A percentile compares a stretch with the other conserved stretches of the same genome.
Conservation (phyloP, 306 rosid genomes). For the Hippophae tibetana region DNA sequence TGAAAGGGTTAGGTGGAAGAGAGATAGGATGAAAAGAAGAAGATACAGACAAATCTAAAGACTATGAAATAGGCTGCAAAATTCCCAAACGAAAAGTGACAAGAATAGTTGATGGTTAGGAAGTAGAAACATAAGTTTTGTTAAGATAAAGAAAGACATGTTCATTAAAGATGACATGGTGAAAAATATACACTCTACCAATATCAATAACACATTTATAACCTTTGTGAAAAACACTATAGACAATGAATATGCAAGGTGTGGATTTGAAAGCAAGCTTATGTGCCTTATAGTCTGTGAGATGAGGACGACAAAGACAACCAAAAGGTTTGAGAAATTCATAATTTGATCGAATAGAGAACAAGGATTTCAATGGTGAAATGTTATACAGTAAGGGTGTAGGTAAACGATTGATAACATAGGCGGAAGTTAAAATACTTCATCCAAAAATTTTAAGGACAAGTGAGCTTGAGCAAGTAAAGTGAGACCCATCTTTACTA, state of each 20-base stretch:
- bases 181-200: neutral
- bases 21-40: neutral
- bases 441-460: neutral
- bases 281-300: neutral
- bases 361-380: neutral
- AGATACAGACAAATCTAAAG: neutral
- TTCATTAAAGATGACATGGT: neutral
- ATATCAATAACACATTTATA: neutral
- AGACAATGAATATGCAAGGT: neutral
- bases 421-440: neutral
- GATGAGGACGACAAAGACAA: neutral
- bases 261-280: neutral
- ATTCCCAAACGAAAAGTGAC: neutral
- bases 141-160: neutral
- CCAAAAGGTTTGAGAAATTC: neutral
- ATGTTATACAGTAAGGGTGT: too few species aligned
- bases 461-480: neutral
- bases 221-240: neutral
- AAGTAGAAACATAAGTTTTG: neutral
- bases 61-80: neutral
- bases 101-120: neutral
- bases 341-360: neutral
- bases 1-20: neutral
- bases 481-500: neutral
- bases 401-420: neutral